Conservation (phyloP, 2,329 filamentous ascomycete genomes). For the Ophiosphaerella korrae region DNA sequence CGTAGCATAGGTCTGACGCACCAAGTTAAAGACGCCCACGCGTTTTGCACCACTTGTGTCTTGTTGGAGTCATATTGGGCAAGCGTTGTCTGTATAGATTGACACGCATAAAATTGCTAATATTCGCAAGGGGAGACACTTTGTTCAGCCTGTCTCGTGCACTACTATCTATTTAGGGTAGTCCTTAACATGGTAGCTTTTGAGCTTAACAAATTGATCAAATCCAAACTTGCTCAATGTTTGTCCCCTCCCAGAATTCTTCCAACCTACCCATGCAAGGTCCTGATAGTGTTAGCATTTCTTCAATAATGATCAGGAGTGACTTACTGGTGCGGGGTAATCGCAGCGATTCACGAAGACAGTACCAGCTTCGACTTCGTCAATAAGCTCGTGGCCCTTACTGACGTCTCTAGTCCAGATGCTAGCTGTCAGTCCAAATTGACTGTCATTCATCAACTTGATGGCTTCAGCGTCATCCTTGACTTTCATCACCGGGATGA, state of each 20-base stretch:
- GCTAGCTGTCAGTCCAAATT: slow-evolving; percentile 93
- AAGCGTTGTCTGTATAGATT: neutral
- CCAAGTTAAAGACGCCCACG: slow-evolving; percentile 27
- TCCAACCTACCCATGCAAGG: slow-evolving; percentile 97
- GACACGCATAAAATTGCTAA: neutral
- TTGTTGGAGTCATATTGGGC: neutral
- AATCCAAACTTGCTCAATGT: slow-evolving; percentile 90
- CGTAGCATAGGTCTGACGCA: slow-evolving; percentile 14
- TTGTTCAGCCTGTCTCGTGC: slow-evolving; percentile 14
- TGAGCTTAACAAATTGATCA: slow-evolving; percentile 93
- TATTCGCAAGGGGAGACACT: slow-evolving; percentile 20
- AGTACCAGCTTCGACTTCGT: slow-evolving; percentile 87
- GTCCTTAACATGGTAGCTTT: slow-evolving; percentile 93
- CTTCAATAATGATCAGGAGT: neutral
- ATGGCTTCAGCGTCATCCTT: slow-evolving; percentile 80
- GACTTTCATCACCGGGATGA: slow-evolving; percentile 90
- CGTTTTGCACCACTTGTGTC: slow-evolving; percentile 10
- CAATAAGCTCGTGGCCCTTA: slow-evolving; percentile 75
- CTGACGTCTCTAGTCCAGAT: slow-evolving; percentile 92
- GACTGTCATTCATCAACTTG: slow-evolving; percentile 88
- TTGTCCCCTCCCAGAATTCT: slow-evolving; percentile 91
- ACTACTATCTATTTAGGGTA: slow-evolving; percentile 59
- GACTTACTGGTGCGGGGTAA: slow-evolving; percentile 84
- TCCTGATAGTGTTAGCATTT: slow-evolving; percentile 60
- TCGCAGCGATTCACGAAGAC: slow-evolving; percentile 96